Conservation (phyloP, 441 rosid species). For the Mallotus japonicus region DNA sequence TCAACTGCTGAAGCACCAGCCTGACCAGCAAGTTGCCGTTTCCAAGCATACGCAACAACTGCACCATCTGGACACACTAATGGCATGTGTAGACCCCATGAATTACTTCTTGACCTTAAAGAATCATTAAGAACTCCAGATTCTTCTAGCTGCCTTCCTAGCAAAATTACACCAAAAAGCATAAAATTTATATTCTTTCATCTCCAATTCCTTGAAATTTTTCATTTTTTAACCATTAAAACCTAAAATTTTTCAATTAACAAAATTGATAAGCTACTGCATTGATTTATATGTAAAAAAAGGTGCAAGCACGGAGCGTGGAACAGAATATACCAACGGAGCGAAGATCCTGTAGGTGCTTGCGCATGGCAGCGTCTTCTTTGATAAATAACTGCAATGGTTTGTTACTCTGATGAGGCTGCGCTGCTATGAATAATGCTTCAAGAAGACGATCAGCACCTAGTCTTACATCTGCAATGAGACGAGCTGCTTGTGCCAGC, state of each 20-base stretch:
- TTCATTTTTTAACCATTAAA: no score
- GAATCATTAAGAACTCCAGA: slow-evolving; percentile 85
- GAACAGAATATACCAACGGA: slow-evolving; percentile 44
- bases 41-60: slow-evolving; percentile 95
- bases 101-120: slow-evolving; percentile 68
- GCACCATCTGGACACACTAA: slow-evolving; percentile 98
- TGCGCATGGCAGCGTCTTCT: slow-evolving; percentile 87
- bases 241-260: no score
- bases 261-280: no score
- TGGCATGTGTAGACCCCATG: slow-evolving; percentile 96
- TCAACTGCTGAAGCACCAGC: slow-evolving; percentile 99
- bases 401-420: slow-evolving; percentile 64
- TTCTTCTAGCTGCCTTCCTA: slow-evolving; percentile 88
- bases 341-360: slow-evolving; percentile 82
- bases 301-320: no score
- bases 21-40: slow-evolving; percentile 95
- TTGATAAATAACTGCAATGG: slow-evolving; percentile 54
- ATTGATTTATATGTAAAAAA: no score
- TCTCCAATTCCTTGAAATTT: background rate
- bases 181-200: background rate
- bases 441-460: slow-evolving; percentile 94
- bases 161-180: slow-evolving; percentile 13
- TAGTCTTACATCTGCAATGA: slow-evolving; percentile 81
- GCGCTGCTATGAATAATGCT: slow-evolving; percentile 63
- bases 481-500: slow-evolving; percentile 78